Conservation (phyloP, 2,329 filamentous ascomycete species). For the Aspergillus persii region DNA sequence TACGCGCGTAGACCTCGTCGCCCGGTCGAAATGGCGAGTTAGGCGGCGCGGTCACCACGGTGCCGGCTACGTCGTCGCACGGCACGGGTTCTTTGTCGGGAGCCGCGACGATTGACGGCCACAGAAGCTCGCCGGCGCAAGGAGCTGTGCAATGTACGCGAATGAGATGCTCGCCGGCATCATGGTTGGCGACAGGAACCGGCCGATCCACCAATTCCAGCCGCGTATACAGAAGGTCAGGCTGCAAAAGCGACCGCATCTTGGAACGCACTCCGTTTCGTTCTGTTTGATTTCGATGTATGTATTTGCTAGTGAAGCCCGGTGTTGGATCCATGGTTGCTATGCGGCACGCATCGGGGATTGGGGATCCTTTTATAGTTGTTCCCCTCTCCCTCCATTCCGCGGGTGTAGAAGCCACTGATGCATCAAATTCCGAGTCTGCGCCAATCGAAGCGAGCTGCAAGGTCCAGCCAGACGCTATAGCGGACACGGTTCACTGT, state of each 20-base stretch:
- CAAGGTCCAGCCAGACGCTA: not conserved
- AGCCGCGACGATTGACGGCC: slow-evolving; percentile 35
- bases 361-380: not conserved
- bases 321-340: not conserved
- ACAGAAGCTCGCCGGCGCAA: slow-evolving; percentile 45
- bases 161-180: slow-evolving; percentile 39
- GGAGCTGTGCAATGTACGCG: slow-evolving; percentile 39
- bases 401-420: not conserved
- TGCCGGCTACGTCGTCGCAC: slow-evolving; percentile 45
- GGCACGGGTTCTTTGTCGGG: slow-evolving; percentile 33
- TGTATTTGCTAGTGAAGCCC: not conserved
- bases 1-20: slow-evolving; percentile 40
- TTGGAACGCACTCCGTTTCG: not conserved
- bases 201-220: not conserved
- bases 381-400: not conserved
- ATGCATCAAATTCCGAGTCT: too few relatives aligned
- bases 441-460: not conserved
- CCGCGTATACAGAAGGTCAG: not conserved
- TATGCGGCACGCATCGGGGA: not conserved
- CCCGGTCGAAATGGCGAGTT: slow-evolving; percentile 39
- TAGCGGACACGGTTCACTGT: not conserved
- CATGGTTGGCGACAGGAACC: slow-evolving; percentile 22
- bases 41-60: slow-evolving; percentile 34
- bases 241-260: slow-evolving; percentile 3
- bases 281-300: not conserved